These are phyloP conservation scores for Trichoderma guizhouense DNA, from an alignment of 2,329 filamentous ascomycete species.

Conservation along the genomic window DNA sequence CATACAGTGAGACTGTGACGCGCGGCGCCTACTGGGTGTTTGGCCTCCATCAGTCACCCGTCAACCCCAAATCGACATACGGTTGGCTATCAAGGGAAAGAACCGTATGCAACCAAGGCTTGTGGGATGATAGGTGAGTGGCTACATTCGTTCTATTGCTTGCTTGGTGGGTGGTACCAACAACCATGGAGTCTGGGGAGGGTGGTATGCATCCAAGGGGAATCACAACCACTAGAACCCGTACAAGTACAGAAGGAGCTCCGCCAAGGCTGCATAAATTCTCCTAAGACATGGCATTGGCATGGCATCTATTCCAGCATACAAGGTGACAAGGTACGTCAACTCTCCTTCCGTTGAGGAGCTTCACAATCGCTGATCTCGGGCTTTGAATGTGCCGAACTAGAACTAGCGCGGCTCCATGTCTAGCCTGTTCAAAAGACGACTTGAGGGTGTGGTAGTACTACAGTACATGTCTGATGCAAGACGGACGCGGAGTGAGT, in stretches of 20 bases:
- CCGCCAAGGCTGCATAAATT: conserved; percentile 8
- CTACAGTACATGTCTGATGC: not conserved
- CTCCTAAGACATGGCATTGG: not conserved
- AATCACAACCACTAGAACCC: not conserved
- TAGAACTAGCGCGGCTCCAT: not conserved
- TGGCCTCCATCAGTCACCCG: not conserved
- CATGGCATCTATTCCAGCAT: not conserved
- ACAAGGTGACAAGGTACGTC: not conserved
- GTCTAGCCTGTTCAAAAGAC: not conserved
- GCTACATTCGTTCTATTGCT: not conserved
- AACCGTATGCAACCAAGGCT: not conserved
- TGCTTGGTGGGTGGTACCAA: not conserved
- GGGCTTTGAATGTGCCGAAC: not conserved
- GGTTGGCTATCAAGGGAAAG: not conserved
- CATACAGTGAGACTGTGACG: not conserved
- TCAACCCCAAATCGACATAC: not conserved
- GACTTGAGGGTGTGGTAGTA: not conserved
- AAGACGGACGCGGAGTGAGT: not conserved
- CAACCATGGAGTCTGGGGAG: not conserved
- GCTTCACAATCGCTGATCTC: not conserved
- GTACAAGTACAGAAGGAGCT: not conserved
- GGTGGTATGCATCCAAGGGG: not conserved
- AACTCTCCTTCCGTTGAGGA: not conserved
- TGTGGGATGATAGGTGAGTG: not conserved
- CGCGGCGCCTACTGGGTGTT: not conserved